phyloP scores from a whole-genome alignment of 2,329 filamentous ascomycete genomes.

The Ascochyta rabiei region DNA sequence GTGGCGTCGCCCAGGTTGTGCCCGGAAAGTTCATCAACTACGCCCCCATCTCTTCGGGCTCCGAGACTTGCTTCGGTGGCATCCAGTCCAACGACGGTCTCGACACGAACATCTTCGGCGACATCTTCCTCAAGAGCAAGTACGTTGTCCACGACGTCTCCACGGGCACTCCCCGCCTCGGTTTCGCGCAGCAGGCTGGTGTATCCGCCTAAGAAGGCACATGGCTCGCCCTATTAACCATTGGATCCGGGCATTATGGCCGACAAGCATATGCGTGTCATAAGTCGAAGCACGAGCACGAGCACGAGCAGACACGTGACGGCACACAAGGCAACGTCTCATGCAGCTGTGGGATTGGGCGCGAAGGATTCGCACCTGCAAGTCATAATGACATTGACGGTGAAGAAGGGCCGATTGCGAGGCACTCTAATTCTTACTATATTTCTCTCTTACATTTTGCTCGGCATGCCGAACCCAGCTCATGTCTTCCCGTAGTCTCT shows the following conservation, averaged over 20 bases:
- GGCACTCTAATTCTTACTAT: constrained; percentile 11
- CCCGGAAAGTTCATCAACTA: constrained; percentile 64
- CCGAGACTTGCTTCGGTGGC: constrained; percentile 71
- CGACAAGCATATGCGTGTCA: background rate
- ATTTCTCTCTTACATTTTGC: background rate
- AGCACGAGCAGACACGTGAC: constrained; percentile 1
- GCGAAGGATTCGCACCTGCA: background rate
- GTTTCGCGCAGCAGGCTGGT: constrained; percentile 52
- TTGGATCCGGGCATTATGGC: background rate
- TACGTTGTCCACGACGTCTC: constrained; percentile 66
- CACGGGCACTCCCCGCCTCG: constrained; percentile 47
- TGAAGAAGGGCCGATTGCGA: constrained; percentile 17
- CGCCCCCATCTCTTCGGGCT: constrained; percentile 49
- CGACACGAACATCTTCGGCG: constrained; percentile 73
- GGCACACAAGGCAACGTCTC: background rate
- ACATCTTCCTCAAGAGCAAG: constrained; percentile 78
- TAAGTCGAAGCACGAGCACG: background rate
- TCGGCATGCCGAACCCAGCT: constrained; percentile 10
- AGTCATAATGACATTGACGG: constrained; percentile 3
- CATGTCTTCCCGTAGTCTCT: constrained; percentile 1
- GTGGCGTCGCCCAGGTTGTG: constrained; percentile 56
- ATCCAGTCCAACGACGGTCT: constrained; percentile 69
- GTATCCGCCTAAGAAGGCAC: constrained; percentile 13
- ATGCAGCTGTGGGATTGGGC: background rate
- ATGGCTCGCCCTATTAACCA: background rate